Evolutionary conservation across 163 green algal species (phyloP), one percentile per base, ranked within the genome.

Genomic region (Scenedesmus sp.): DNA sequence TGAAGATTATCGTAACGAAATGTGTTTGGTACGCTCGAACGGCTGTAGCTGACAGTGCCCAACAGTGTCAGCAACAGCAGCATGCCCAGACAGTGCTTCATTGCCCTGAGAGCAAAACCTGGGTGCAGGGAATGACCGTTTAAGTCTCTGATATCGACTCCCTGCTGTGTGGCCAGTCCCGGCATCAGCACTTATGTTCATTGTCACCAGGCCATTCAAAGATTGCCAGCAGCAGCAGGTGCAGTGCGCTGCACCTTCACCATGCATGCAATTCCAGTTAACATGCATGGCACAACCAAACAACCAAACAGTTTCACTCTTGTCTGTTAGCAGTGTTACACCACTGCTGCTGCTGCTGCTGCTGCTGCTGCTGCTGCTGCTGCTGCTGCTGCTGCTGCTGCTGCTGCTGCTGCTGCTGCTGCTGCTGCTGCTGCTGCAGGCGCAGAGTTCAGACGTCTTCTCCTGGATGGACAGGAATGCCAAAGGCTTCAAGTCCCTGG

Each of bases 381-480:
- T 59, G 76, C 76, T 82, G 74, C 12, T 84, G 34, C 5, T 59
- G 76, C 26, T 70, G 62, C 23, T 81, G 73, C 34, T n/a, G 34
- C 76, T 59, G 76, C 76, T 82, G 74, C 12, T 84, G 34, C 5
- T 59, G 76, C 26, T 70, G 62, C 23, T 81, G 73, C 34, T n/a
- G 34, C 76, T 59, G 76, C 76, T 82, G 74, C 12, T 84, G 34
- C 5, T 59, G 76, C 26, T 70, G 76, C 34, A 84, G 76, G 76
- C 34, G 34, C 76, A 56, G 76, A n/a, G n/a, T 13, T 46, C 34
- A 46, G 46, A 84, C 57, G 82, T 85, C 46, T 85, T 85, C 59
- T 26, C 46, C 1, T 85, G 77, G 77, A 85, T 85, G 77, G 77
- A 57, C 77, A 85, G 59, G 77, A 85, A 85, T 59, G 46, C 46